Conservation (phyloP, 148 eudicot species). For the Silene latifolia region DNA sequence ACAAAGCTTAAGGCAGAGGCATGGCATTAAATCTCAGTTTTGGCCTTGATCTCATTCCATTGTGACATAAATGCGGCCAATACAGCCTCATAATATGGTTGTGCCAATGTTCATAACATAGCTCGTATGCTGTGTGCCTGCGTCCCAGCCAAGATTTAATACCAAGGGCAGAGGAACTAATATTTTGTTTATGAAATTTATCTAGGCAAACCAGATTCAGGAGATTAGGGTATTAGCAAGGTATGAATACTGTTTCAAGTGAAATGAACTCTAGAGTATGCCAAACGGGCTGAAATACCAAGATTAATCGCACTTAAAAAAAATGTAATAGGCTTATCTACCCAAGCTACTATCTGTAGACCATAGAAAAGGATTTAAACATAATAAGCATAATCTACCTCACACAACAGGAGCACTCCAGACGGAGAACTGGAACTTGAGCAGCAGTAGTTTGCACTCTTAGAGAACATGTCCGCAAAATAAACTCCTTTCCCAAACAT, state of each 20-base stretch:
- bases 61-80: no score
- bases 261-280: not conserved
- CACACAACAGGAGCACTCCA: constrained; percentile 92
- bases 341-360: not conserved
- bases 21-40: no score
- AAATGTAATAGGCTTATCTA: not conserved
- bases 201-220: not conserved
- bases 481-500: constrained; percentile 99
- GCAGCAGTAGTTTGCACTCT: constrained; percentile 94
- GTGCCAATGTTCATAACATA: no score
- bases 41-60: no score
- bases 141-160: no score
- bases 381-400: constrained; percentile 43
- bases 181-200: not conserved
- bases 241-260: not conserved
- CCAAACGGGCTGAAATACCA: no score
- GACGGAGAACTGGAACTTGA: constrained; percentile 42
- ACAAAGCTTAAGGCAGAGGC: not conserved
- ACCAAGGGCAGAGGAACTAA: not conserved
- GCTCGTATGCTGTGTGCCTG: no score
- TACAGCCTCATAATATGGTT: no score
- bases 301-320: no score
- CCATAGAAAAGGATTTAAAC: not conserved
- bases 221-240: not conserved
- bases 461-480: constrained; percentile 99